phyloP scores from a whole-genome alignment of 345 rosid genomes.

The Theobroma cacao region DNA sequence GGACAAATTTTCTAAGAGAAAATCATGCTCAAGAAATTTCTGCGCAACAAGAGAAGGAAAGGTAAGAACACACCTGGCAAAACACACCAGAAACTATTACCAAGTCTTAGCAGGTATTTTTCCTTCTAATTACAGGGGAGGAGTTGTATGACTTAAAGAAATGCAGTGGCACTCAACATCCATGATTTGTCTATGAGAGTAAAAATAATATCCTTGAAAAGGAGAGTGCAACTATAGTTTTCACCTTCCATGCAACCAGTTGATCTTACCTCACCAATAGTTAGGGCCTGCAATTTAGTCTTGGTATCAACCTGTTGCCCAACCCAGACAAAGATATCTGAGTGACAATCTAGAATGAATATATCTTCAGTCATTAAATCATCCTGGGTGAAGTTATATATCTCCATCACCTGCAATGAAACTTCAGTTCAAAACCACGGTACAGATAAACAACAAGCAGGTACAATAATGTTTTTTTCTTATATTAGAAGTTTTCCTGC shows the following conservation, averaged over 20 bases:
- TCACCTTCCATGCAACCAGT: not conserved
- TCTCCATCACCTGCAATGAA: constrained; percentile 75
- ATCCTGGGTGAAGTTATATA: constrained; percentile 85
- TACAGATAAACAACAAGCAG: not conserved
- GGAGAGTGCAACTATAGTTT: not conserved
- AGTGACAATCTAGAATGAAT: constrained; percentile 85
- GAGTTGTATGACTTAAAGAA: not conserved
- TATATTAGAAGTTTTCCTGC: not conserved
- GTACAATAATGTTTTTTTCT: not conserved
- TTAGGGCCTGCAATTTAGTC: constrained; percentile 60
- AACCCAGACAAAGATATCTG: constrained; percentile 88
- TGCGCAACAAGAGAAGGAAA: constrained; percentile 29
- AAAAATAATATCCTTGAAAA: not conserved
- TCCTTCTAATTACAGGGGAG: not conserved
- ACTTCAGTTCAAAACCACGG: constrained; percentile 8
- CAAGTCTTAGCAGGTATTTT: not conserved
- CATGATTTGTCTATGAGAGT: not conserved
- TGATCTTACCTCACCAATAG: constrained; percentile 77
- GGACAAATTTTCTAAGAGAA: constrained; percentile 68
- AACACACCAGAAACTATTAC: not conserved
- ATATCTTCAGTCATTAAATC: constrained; percentile 99
- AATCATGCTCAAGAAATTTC: constrained; percentile 82
- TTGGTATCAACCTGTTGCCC: constrained; percentile 88
- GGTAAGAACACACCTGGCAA: not conserved
- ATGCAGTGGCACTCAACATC: not conserved